A percentile compares a stretch with the other conserved stretches of the same genome.
These are phyloP conservation scores for Ogataea methylovora DNA, from an alignment of 805 yeast genomes.

Conservation along the genomic window DNA sequence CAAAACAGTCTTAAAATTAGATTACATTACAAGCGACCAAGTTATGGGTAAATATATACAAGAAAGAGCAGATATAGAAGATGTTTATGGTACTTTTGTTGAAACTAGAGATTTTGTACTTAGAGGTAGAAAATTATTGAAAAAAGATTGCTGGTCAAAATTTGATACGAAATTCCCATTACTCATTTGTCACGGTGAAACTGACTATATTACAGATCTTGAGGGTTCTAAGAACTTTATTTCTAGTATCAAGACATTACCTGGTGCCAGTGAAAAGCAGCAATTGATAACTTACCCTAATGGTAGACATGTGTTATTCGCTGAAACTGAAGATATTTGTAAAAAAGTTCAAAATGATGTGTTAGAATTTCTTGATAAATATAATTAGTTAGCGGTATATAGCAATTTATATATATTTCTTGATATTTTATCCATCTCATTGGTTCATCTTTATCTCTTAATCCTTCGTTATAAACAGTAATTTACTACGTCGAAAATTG, in stretches of 20 bases:
- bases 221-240: conserved; percentile 38
- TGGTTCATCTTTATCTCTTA: no score
- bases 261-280: conserved; percentile 17
- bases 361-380: conserved; percentile 30
- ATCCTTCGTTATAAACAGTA: no score
- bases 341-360: conserved; percentile 27
- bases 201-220: conserved; percentile 54
- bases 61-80: conserved; percentile 30
- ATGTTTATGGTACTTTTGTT: conserved; percentile 47
- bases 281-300: conserved; percentile 11
- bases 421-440: no score
- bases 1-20: conserved; percentile 47
- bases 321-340: conserved; percentile 39
- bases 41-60: conserved; percentile 38
- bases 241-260: conserved; percentile 16
- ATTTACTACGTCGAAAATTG: no score
- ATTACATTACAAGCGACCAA: conserved; percentile 45
- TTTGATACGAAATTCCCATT: conserved; percentile 37
- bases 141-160: conserved; percentile 27
- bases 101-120: conserved; percentile 53
- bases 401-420: no score
- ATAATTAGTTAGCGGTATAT: no score
- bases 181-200: conserved; percentile 52
- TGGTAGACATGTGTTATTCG: conserved; percentile 37
- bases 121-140: conserved; percentile 49